Evolutionary conservation across 495 filamentous ascomycete genomes (phyloP), one percentile per base, ranked within the genome.

Genomic region (Trichocladium uniseriatum): DNA sequence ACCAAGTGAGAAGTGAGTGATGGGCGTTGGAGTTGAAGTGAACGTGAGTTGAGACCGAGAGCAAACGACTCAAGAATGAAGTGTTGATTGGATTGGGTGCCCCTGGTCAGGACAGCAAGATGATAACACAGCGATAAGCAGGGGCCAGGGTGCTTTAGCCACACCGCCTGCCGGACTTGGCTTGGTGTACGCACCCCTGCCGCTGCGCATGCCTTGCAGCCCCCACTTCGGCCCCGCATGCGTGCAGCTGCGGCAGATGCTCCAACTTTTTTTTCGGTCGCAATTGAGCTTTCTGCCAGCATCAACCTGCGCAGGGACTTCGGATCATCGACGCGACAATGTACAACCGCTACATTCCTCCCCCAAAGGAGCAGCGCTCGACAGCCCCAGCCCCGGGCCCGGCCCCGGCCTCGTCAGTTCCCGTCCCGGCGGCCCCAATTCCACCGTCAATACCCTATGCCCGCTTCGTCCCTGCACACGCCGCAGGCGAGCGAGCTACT

Each of bases 311-410:
- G 38, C 3, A 11, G 18, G 8, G 8, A 8, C 37, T 21, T 21
- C 9, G 13, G 20, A n/a, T n/a, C 35, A 36, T 44, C 13, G 11
- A 15, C 8, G 4, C 28, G 15, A 54, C 39, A 28, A 74, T 70
- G 56, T 72, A 74, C 48, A 61, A 59, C 28, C 60, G 71, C 53
- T 71, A 72, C 44, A 61, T 71, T 2, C 70, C 68, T 18, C 63
- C 67, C 9, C 53, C 60, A 20, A 71, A 68, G 32, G 35, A 34
- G 28, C 54, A 38, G 5, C 43, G 7, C 32, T 38, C 29, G 24
- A 5, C 48, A 11, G 27, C 54, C 0, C 43, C 55, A 5, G 24
- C 48, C 16, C 14, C 31, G 6, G 9, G 3, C 6, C 5, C 47
- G 14, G 18, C 28, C 9, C 2, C 40, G 2, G 18, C 21, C 20